phyloP scores from a whole-genome alignment of 2,329 filamentous ascomycete species.

The Colletotrichum lini region DNA sequence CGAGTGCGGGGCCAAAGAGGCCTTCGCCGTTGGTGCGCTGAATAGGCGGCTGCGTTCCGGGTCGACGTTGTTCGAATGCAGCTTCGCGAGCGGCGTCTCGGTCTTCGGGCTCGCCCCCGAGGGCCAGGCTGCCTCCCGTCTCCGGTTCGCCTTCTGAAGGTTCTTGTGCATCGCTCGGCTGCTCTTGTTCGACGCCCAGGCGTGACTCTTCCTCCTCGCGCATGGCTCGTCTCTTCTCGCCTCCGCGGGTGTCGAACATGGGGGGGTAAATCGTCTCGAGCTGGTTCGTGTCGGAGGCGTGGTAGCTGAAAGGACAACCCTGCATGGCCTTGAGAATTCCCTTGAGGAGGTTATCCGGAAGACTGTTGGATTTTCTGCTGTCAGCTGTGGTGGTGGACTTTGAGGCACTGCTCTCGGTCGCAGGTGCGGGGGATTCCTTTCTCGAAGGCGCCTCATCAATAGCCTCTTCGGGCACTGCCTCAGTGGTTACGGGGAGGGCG shows the following conservation, averaged over 20 bases:
- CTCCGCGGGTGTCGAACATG: constrained; percentile 86
- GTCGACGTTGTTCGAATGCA: constrained; percentile 71
- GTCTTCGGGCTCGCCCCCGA: constrained; percentile 95
- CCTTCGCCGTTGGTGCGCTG: constrained; percentile 73
- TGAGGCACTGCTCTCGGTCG: constrained; percentile 25
- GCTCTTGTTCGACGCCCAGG: constrained; percentile 63
- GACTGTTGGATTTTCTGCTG: constrained; percentile 30
- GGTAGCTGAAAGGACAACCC: constrained; percentile 52
- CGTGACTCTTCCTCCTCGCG: constrained; percentile 78
- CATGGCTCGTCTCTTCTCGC: constrained; percentile 84
- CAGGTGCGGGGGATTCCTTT: constrained; percentile 47
- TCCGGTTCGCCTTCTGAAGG: constrained; percentile 82
- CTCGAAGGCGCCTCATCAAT: constrained; percentile 54
- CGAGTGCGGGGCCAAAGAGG: constrained; percentile 68
- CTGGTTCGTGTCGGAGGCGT: constrained; percentile 42
- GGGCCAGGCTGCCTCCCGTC: constrained; percentile 85
- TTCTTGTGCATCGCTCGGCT: constrained; percentile 60
- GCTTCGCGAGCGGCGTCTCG: constrained; percentile 69
- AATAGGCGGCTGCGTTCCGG: constrained; percentile 82
- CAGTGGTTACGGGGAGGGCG: constrained; percentile 68
- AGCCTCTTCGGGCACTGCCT: constrained; percentile 63
- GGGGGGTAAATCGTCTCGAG: constrained; percentile 67
- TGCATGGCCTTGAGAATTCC: constrained; percentile 56
- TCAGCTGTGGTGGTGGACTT: constrained; percentile 14
- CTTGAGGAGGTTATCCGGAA: constrained; percentile 48